phyloP scores from a whole-genome alignment of 108 stramenopile species.

The Discostella pseudostelligera region DNA sequence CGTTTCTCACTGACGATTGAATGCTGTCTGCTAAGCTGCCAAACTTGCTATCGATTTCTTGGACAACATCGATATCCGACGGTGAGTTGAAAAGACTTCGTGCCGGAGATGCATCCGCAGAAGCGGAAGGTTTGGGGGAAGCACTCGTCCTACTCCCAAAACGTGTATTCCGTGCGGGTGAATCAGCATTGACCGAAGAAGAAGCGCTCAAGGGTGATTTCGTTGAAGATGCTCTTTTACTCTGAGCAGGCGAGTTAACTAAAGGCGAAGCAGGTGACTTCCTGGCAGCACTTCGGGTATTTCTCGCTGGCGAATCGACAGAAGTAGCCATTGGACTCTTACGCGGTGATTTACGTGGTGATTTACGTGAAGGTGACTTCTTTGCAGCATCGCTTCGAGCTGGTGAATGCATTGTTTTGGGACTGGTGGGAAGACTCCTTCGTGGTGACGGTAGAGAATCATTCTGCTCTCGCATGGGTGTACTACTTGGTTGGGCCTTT shows the following conservation, averaged over 20 bases:
- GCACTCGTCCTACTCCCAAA: not conserved
- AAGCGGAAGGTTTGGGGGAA: constrained; percentile 1
- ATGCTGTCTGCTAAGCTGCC: no score
- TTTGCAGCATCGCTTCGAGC: constrained; percentile 41
- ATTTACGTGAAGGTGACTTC: constrained; percentile 11
- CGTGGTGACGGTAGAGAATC: constrained; percentile 33
- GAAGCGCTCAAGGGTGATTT: not conserved
- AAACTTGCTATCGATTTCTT: constrained; percentile 7
- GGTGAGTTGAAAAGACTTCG: constrained; percentile 16
- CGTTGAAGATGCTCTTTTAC: not conserved
- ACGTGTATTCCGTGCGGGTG: constrained; percentile 18
- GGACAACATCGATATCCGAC: constrained; percentile 5
- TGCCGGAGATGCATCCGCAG: constrained; percentile 1
- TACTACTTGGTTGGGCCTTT: not conserved
- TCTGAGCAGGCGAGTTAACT: not conserved
- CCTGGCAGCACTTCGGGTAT: constrained; percentile 14
- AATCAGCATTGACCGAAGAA: not conserved
- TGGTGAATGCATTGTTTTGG: constrained; percentile 50
- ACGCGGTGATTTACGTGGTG: constrained; percentile 15
- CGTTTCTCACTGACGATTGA: constrained; percentile 1
- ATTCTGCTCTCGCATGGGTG: not conserved
- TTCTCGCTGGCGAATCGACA: constrained; percentile 30
- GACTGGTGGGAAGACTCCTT: not conserved
- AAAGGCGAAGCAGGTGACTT: not conserved
- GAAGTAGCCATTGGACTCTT: not conserved